Percentiles rank a stretch among this genome's conserved stretches.
Conservation (phyloP, 163 green algal genomes). For the Scenedesmus sp. region DNA sequence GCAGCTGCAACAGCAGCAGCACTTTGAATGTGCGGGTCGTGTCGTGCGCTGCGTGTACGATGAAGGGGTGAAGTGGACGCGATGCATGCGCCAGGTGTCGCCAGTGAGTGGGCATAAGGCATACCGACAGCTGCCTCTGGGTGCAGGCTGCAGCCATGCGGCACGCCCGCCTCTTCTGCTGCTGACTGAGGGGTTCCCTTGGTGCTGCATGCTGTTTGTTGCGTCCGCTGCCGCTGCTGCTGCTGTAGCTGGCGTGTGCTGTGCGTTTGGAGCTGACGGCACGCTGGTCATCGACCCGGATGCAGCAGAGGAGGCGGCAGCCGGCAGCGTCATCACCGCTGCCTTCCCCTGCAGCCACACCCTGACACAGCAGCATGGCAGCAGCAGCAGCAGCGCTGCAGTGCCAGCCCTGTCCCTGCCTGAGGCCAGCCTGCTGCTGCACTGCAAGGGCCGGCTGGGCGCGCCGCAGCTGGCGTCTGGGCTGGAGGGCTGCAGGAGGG, state of each 20-base stretch:
- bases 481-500: slow-evolving; percentile 31
- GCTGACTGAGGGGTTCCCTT: not conserved
- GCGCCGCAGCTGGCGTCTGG: slow-evolving; percentile 37
- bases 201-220: not conserved
- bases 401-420: slow-evolving; percentile 16
- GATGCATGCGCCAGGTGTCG: too few relatives aligned
- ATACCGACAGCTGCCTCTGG: too few relatives aligned
- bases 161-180: not conserved
- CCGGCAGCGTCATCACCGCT: not conserved
- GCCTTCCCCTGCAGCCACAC: slow-evolving; percentile 18
- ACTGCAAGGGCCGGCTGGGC: slow-evolving; percentile 42
- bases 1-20: not conserved
- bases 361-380: slow-evolving; percentile 3
- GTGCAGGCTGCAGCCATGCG: not conserved
- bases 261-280: slow-evolving; percentile 14
- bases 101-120: too few relatives aligned
- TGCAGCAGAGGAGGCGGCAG: slow-evolving; percentile 54
- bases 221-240: slow-evolving; percentile 1
- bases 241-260: slow-evolving; percentile 29
- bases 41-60: too few relatives aligned
- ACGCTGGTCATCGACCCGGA: slow-evolving; percentile 61
- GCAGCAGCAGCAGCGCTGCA: slow-evolving; percentile 12
- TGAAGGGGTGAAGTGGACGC: too few relatives aligned
- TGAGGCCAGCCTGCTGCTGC: slow-evolving; percentile 20
- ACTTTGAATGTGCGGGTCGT: too few relatives aligned